Base-by-base conservation (phyloP, 495 filamentous ascomycete species). In the Hypoxylon fragiforme region DNA sequence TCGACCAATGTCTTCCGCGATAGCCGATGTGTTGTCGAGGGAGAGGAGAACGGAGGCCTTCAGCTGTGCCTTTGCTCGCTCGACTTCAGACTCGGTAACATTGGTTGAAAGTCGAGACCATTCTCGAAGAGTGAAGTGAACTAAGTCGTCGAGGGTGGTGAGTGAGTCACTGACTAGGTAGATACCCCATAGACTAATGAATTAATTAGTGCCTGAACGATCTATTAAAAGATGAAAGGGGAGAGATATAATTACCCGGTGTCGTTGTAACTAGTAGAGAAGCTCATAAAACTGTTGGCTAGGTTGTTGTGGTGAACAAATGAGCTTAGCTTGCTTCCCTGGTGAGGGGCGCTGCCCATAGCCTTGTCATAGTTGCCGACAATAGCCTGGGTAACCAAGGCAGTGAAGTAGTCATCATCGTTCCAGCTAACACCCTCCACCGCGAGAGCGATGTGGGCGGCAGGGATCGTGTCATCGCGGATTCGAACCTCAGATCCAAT, bases 381-480 rank as follows among this genome's bases (percentile, higher is more conserved):
- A 68, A 99, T 97, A 60, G 94, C 95, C 80, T 99, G 94, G 39
- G 94, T 88, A 57, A 99, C 92, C 45, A 99, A 80, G 36, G 87
- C 94, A 59, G 94, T 97, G 82, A 97, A 99, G 83, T 97, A 97
- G 76, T 96, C 91, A 50, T 94, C 90, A 65, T 96, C 91, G 76
- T 90, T 95, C 94, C 94, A 99, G 87, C 90, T 94, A 41, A 97
- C 94, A 81, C 94, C 94, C 82, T 99, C 94, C 34, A 99, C 95
- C 44, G 95, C 95, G 69, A 99, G 91, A 67, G 95, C 94, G 65
- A 99, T 95, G 81, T 99, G 90, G 62, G 94, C 94, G 50, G 92
- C 90, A 52, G 88, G 87, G 70, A 97, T 86, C 54, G 90, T 96
- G 75, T 99, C 94, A 66, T 99, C 94, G 66, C 94, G 88, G 64